Base-by-base conservation (phyloP, 1,284 basidiomycete genomes). In the Pholiota adiposa region DNA sequence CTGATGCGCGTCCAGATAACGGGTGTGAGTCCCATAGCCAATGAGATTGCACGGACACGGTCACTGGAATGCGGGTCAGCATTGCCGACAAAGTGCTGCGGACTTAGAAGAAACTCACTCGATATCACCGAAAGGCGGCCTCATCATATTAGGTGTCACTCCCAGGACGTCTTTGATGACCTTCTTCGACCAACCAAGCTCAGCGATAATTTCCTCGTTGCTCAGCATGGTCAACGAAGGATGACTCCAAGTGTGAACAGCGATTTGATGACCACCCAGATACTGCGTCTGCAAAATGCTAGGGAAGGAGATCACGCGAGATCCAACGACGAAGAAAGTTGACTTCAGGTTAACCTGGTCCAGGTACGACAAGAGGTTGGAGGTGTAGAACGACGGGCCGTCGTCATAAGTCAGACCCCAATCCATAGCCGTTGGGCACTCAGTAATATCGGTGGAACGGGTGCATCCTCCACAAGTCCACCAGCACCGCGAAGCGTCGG, bases 301-400 rank as follows among this genome's bases (percentile, higher is more conserved):
- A 7, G 79, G 80, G 70, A 77, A 78, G 1, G 75, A 76, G 51
- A 81, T 73, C 54, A 75, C 79, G 36, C 93, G 87, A 36, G 92
- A 94, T 51, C 93, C 93, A 58, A 96, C 91, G 60, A 89, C 83
- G 74, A 95, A 96, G 81, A 96, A 94, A 3, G 94, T 96, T 2
- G 93, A 85, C 70, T 88, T 90, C 70, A 96, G 78, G 61, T 89
- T 77, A 62, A 84, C 71, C 60, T 85, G 73, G 63, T 88, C 83
- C 53, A 96, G 80, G 72, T 88, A 93, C 58, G 81, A 66, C 50
- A 94, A 79, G 19, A 93, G 80, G 55, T 85, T 78, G n/a, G 92
- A 85, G 1, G 94, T 95, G 78, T 93, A 91, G 46, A 83, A 89
- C 2, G 88, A 87, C 21, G 94, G 94, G 19, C 91, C 90, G 69